Conservation (phyloP, 768 basidiomycete species). For the Mrakia blollopis region DNA sequence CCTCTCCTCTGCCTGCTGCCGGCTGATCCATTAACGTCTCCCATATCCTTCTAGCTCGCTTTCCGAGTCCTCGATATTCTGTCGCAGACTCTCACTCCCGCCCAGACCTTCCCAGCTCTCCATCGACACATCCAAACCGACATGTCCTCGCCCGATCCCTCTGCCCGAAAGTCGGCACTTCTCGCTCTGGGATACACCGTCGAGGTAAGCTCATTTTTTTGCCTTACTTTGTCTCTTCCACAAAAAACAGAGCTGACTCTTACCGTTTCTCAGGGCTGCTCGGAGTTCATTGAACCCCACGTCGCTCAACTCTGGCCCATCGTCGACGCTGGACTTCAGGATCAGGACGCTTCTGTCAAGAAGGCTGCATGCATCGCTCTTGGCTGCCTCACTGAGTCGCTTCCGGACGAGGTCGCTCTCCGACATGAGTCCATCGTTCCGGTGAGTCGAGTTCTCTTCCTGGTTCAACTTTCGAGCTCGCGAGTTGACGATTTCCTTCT, state of each 20-base stretch:
- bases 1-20: background rate
- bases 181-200: slow-evolving; percentile 92
- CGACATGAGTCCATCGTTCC: slow-evolving; percentile 79
- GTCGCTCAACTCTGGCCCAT: slow-evolving; percentile 91
- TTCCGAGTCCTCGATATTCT: slow-evolving; percentile 91
- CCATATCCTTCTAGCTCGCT: slow-evolving; percentile 57
- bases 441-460: slow-evolving; percentile 50
- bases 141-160: slow-evolving; percentile 71
- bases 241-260: background rate
- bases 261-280: slow-evolving; percentile 59
- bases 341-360: slow-evolving; percentile 75
- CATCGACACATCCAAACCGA: slow-evolving; percentile 76
- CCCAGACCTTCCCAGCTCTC: slow-evolving; percentile 91
- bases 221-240: background rate
- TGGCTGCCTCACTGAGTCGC: slow-evolving; percentile 93
- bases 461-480: background rate
- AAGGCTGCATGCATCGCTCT: slow-evolving; percentile 93
- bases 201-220: slow-evolving; percentile 47
- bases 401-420: slow-evolving; percentile 82
- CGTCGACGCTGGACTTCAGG: slow-evolving; percentile 79
- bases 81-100: slow-evolving; percentile 83
- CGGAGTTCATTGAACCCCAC: slow-evolving; percentile 92
- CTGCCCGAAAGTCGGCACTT: slow-evolving; percentile 81
- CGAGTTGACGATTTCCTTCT: background rate
- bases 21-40: background rate